Evolutionary conservation across 2,329 filamentous ascomycete genomes (phyloP), one percentile per base, ranked within the genome.

Genomic region (Exophiala lecanii-corni): DNA sequence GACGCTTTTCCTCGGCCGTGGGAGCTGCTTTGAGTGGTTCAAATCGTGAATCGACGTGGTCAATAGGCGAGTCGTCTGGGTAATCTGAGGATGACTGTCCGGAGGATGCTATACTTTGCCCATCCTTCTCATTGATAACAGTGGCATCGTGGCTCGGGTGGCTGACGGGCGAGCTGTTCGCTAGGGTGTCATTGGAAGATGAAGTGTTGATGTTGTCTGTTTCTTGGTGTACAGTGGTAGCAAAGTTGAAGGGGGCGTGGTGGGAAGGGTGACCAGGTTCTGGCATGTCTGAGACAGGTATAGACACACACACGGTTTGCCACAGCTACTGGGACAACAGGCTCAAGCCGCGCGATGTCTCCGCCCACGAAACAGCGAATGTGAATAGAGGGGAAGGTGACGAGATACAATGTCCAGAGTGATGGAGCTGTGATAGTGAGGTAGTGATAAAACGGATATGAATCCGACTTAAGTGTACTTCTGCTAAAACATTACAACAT

Each of bases 11-110:
- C n/a, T 45, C 23, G 21, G 38, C 31, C 15, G 43, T 39, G 5
- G 50, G 31, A 9, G 41, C 34, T 21, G 41, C 23, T 26, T 31
- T 47, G 18, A 51, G 44, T 18, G 44, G 41, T 34, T 35, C 19
- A 16, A 39, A 51, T 25, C 26, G 45, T 13, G 41, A 36, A 13
- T 34, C 32, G 5, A 30, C 36, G 23, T 38, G 39, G 19, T 39
- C 39, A 18, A 25, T 15, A 12, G 37, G 21, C 15, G 41, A 47
- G n/a, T 43, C 40, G 13, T 36, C 36, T 9, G 31, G 17, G 3
- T 30, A 35, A 28, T 39, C 41, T 30, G 41, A 37, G 10, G 15
- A 15, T n/a, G 37, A 39, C 4, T 39, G 41, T 5, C 18, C 21
- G 13, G 39, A 45, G 5, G 39, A 45, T 26, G 12, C 6, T 10